These are phyloP conservation scores for Pyricularia pennisetigena DNA, from an alignment of 2,329 filamentous ascomycete species.

Conservation along the genomic window DNA sequence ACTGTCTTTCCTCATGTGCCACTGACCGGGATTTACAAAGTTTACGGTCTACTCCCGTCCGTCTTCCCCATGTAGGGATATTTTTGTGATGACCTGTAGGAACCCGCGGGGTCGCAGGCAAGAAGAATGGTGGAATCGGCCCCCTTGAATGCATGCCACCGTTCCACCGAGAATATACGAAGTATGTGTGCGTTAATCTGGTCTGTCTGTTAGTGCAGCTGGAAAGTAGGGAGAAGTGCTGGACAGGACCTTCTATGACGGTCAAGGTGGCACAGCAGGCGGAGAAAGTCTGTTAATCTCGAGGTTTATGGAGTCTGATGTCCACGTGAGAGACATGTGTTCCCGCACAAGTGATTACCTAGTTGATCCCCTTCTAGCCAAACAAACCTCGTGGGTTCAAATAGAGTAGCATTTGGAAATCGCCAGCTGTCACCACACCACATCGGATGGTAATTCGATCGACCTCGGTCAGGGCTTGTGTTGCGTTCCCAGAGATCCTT, in stretches of 20 bases:
- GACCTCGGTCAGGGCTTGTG: background rate
- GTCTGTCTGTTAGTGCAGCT: background rate
- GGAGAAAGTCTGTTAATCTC: background rate
- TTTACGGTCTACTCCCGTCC: background rate
- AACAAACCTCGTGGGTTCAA: background rate
- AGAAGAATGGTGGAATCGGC: background rate
- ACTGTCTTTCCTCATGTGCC: background rate
- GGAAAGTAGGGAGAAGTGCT: background rate
- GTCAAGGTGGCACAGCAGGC: too few relatives aligned
- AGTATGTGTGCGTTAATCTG: background rate
- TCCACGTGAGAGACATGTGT: background rate
- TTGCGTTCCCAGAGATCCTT: background rate
- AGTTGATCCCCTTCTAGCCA: background rate
- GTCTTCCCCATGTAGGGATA: background rate
- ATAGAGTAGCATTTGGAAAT: background rate
- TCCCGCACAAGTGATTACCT: background rate
- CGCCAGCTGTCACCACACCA: background rate
- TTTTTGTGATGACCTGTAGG: background rate
- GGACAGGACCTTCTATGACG: background rate
- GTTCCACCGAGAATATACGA: background rate
- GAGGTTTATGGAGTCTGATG: background rate
- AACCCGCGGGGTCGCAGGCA: background rate
- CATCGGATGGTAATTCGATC: background rate
- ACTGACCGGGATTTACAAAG: background rate
- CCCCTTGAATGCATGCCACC: background rate